Base-by-base conservation (phyloP, 2,329 filamentous ascomycete genomes). In the Hymenoscyphus infarciens region DNA sequence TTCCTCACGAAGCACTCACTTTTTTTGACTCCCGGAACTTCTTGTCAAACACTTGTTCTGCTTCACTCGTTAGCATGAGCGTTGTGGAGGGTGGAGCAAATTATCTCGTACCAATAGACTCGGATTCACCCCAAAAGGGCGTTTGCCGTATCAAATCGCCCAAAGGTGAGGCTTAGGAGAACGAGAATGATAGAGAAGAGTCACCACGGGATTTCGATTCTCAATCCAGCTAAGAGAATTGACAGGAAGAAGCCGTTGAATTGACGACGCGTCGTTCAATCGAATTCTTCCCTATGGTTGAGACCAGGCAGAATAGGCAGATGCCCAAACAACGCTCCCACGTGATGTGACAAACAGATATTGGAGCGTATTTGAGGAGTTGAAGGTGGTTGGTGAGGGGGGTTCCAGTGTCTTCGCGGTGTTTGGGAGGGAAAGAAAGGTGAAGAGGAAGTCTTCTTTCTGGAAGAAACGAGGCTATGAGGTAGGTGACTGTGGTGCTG, bases 1-100 rank as follows among this genome's bases (percentile, higher is more conserved):
- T 52, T 25, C 45, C 25, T 52, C 10, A 25, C 45, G 45, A 52
- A 52, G n/a, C 45, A 52, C 45, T 52, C 45, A 52, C 45, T 52
- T 13, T 38, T 38, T 31, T 38, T 38, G 13, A 52, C 45, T 25
- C 45, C 35, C 5, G 16, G 13, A 52, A 5, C 13, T 52, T 22
- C 8, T 52, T 49, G 7, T 3, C 19, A 13, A 13, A 52, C 45
- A 52, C n/a, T 52, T 52, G 3, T 22, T 25, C 45, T 52, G 19
- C 19, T 22, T 22, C 10, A 52, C 8, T 13, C 5, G 7, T 25
- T 19, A 52, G 45, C 45, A 25, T 7, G 8, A 52, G 19, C 7
- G 22, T 22, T 13, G 4, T 5, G 19, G 8, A 3, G 11, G 45
- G 25, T 25, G 19, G 10, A 13, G 45, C 3, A 11, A n/a, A n/a